Evolutionary conservation across 257 asterid genomes (phyloP).

Genomic region (Primulina huaijiensis): DNA sequence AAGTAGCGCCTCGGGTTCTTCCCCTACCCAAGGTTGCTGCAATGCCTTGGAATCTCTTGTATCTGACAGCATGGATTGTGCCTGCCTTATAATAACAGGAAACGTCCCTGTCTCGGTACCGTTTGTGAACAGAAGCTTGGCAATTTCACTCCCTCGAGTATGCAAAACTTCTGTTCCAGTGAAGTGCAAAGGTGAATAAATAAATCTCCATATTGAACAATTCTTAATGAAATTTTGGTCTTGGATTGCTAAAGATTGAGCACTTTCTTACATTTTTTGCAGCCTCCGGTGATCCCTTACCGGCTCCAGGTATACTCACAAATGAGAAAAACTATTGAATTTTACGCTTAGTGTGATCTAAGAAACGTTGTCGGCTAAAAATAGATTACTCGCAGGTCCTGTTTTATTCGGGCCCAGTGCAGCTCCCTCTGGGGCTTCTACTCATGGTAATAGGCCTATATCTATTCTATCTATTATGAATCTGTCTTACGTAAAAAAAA

Average conservation of each 20-base stretch:
- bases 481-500: no score
- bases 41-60: conserved; percentile 46
- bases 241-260: neutral
- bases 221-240: neutral
- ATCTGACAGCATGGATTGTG: conserved; percentile 52
- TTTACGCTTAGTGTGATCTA: neutral
- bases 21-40: conserved; percentile 62
- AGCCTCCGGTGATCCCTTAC: conserved; percentile 74
- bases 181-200: conserved; percentile 51
- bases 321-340: neutral
- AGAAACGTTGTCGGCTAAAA: neutral
- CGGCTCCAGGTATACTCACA: conserved; percentile 62
- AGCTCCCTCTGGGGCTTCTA: conserved; percentile 34
- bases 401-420: conserved; percentile 45
- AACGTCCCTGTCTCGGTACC: conserved; percentile 70
- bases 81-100: conserved; percentile 68
- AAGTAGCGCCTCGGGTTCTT: conserved; percentile 45
- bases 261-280: conserved; percentile 26
- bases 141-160: conserved; percentile 48
- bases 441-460: conserved; percentile 33
- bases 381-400: conserved; percentile 43
- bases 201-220: neutral
- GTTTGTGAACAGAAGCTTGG: conserved; percentile 40
- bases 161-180: conserved; percentile 60
- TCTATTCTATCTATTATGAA: no score